phyloP scores from a whole-genome alignment of 129 eudicot genomes.

The Calendula officinalis region DNA sequence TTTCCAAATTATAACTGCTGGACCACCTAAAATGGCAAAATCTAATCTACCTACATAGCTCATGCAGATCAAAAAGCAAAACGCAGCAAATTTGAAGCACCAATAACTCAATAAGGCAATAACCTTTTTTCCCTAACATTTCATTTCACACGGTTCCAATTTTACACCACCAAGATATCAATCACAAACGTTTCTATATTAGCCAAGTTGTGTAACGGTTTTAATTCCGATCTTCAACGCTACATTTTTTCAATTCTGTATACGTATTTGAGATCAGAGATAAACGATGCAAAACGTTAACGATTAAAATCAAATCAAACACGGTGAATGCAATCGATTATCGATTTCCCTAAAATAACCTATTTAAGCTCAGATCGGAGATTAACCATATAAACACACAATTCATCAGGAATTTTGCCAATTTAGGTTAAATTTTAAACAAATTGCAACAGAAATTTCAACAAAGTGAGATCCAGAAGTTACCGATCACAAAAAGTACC shows the following conservation, averaged over 20 bases:
- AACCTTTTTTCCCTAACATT: background rate
- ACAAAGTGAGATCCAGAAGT: slow-evolving; percentile 18
- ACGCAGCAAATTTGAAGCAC: background rate
- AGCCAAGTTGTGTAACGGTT: background rate
- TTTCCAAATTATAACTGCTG: background rate
- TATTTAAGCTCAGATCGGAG: slow-evolving; percentile 11
- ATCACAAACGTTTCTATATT: too few relatives aligned
- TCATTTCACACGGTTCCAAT: background rate
- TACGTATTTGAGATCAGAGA: slow-evolving; percentile 7
- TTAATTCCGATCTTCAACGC: background rate
- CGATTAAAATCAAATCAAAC: background rate
- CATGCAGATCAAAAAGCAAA: too few relatives aligned
- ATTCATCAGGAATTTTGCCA: background rate
- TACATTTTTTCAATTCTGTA: slow-evolving; percentile 4
- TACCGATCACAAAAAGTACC: background rate
- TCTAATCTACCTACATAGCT: too few relatives aligned
- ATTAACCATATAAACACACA: background rate
- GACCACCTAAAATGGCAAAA: too few relatives aligned
- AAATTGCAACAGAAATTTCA: background rate
- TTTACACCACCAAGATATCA: too few relatives aligned
- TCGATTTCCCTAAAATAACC: background rate
- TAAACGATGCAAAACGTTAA: slow-evolving; percentile 3
- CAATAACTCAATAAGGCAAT: background rate
- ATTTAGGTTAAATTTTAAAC: slow-evolving; percentile 15
- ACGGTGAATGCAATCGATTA: slow-evolving; percentile 8